Percentiles rank a stretch among this genome's conserved stretches.
These are phyloP conservation scores for Miscanthus lutarioriparius DNA, from an alignment of 176 grass and related monocot species.

Conservation along the genomic window DNA sequence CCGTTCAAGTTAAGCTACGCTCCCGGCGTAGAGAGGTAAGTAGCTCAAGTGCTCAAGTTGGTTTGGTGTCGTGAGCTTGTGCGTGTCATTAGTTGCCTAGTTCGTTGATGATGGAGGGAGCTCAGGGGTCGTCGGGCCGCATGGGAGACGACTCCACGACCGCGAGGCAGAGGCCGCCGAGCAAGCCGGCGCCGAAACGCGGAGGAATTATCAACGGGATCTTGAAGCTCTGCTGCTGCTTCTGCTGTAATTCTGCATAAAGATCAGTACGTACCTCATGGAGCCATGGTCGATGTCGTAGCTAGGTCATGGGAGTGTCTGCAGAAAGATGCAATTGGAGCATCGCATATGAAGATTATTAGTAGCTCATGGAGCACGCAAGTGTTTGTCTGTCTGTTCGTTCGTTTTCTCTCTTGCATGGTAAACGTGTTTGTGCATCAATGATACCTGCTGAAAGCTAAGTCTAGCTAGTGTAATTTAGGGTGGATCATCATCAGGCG, in stretches of 20 bases:
- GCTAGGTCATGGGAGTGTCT: no score
- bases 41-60: not conserved
- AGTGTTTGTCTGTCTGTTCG: no score
- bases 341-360: no score
- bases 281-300: no score
- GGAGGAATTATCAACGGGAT: slow-evolving; percentile 16
- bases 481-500: no score
- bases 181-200: slow-evolving; percentile 5
- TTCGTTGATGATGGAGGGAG: slow-evolving; percentile 10
- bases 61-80: not conserved
- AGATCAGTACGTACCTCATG: not conserved
- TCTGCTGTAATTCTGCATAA: not conserved
- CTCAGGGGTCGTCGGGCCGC: not conserved
- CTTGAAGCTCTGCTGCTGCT: not conserved
- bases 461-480: not conserved
- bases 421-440: not conserved
- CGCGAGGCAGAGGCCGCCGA: not conserved
- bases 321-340: no score
- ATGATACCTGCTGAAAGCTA: not conserved
- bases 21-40: not conserved
- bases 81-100: not conserved
- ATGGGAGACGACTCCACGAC: not conserved
- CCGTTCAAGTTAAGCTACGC: not conserved
- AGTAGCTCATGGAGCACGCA: not conserved
- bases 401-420: no score